These are phyloP conservation scores for Eruca vesicaria DNA, from an alignment of 441 rosid genomes.

Conservation along the genomic window DNA sequence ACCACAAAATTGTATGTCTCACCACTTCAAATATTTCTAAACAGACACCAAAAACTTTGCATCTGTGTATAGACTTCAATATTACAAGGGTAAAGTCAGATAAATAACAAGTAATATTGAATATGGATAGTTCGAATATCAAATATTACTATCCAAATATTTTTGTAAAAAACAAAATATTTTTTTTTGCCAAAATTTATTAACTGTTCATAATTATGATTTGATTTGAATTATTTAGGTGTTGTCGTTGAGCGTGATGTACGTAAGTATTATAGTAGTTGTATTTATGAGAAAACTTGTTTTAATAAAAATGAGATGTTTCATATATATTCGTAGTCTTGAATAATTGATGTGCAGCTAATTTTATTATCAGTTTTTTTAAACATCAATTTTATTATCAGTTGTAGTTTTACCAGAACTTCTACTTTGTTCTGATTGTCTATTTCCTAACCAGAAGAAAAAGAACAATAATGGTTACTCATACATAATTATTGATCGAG, in stretches of 20 bases:
- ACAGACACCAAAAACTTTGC: neutral
- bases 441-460: neutral
- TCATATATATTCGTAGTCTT: neutral
- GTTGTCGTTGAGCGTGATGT: no score
- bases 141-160: neutral
- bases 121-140: neutral
- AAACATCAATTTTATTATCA: neutral
- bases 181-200: no score
- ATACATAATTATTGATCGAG: neutral
- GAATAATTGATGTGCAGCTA: neutral
- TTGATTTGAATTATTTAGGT: no score
- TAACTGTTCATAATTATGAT: no score
- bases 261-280: no score
- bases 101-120: neutral
- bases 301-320: neutral
- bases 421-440: neutral
- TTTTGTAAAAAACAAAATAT: neutral
- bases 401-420: neutral
- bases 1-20: neutral
- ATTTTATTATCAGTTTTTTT: neutral
- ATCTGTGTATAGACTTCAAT: neutral
- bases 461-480: constrained; percentile 12
- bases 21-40: neutral
- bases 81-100: neutral
- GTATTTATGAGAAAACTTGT: no score